Evolutionary conservation across 2,329 filamentous ascomycete species (phyloP).

Genomic region (Fusarium keratoplasticum): DNA sequence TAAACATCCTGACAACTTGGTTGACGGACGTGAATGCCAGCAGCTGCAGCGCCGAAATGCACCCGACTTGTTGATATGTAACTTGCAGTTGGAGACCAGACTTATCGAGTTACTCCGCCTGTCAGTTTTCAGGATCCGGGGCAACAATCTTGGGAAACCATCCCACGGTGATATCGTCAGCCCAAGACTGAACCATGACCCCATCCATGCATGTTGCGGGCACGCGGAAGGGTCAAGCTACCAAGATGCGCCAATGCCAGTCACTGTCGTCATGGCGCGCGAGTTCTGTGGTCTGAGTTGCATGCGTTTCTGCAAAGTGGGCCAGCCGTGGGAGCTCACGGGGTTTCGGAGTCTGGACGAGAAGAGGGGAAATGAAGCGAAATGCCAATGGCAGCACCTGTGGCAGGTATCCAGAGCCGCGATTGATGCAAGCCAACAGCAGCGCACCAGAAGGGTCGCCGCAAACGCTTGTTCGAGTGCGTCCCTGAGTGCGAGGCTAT

Average conservation of each 20-base stretch:
- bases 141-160: slow-evolving; percentile 7
- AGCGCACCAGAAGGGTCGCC: slow-evolving; percentile 17
- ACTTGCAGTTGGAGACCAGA: slow-evolving; percentile 2
- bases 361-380: slow-evolving; percentile 25
- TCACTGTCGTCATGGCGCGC: slow-evolving; percentile 39
- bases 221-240: slow-evolving; percentile 20
- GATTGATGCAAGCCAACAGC: slow-evolving; percentile 32
- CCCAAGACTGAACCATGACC: slow-evolving; percentile 14
- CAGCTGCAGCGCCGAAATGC: slow-evolving; percentile 9
- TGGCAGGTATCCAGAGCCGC: slow-evolving; percentile 17
- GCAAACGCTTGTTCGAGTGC: slow-evolving; percentile 21
- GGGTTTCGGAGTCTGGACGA: slow-evolving; percentile 30
- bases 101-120: background rate
- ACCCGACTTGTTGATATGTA: slow-evolving; percentile 8
- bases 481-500: slow-evolving; percentile 23
- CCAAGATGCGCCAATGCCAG: slow-evolving; percentile 24
- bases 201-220: slow-evolving; percentile 22
- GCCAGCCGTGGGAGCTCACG: slow-evolving; percentile 28
- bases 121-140: slow-evolving; percentile 21
- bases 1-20: slow-evolving; percentile 4
- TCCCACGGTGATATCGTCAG: slow-evolving; percentile 15
- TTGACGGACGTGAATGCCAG: background rate
- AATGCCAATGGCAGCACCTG: slow-evolving; percentile 31
- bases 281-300: slow-evolving; percentile 31
- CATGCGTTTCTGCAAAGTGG: slow-evolving; percentile 33